Evolutionary conservation across 768 basidiomycete species (phyloP).

Genomic region (Amyloporia xantha): DNA sequence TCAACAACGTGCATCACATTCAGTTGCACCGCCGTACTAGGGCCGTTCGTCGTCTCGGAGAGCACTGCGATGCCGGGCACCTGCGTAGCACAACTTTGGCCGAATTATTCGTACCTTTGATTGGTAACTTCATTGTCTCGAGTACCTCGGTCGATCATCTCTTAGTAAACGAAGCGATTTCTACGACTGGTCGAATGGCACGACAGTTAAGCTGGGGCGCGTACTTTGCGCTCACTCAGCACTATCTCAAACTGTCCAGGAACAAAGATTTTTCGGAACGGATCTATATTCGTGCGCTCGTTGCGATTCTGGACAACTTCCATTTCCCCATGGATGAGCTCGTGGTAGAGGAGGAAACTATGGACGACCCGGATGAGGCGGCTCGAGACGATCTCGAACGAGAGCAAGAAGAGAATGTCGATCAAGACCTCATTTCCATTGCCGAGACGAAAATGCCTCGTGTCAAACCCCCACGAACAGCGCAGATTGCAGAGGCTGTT

Average conservation of each 20-base stretch:
- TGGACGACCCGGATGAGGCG: constrained; percentile 13
- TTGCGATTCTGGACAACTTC: constrained; percentile 83
- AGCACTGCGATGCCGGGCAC: constrained; percentile 59
- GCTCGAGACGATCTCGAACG: constrained; percentile 23
- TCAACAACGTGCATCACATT: constrained; percentile 92
- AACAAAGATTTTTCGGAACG: constrained; percentile 69
- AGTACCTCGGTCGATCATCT: constrained; percentile 69
- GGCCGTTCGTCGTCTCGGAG: constrained; percentile 79
- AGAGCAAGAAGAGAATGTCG: constrained; percentile 20
- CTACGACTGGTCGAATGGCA: constrained; percentile 71
- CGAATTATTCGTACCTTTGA: constrained; percentile 82
- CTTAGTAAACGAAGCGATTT: constrained; percentile 85
- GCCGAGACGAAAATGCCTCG: background rate
- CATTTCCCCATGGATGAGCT: constrained; percentile 78
- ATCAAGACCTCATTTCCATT: constrained; percentile 13
- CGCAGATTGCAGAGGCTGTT: constrained; percentile 66
- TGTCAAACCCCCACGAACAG: constrained; percentile 11
- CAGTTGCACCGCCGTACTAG: constrained; percentile 86
- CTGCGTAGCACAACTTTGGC: constrained; percentile 64
- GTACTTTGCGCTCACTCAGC: constrained; percentile 75
- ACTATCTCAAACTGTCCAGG: constrained; percentile 66
- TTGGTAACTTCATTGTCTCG: constrained; percentile 71
- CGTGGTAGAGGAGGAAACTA: constrained; percentile 26
- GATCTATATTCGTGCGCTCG: constrained; percentile 77
- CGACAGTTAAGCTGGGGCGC: constrained; percentile 75